Base-by-base conservation (phyloP, 306 rosid species). In the Senna tora region DNA sequence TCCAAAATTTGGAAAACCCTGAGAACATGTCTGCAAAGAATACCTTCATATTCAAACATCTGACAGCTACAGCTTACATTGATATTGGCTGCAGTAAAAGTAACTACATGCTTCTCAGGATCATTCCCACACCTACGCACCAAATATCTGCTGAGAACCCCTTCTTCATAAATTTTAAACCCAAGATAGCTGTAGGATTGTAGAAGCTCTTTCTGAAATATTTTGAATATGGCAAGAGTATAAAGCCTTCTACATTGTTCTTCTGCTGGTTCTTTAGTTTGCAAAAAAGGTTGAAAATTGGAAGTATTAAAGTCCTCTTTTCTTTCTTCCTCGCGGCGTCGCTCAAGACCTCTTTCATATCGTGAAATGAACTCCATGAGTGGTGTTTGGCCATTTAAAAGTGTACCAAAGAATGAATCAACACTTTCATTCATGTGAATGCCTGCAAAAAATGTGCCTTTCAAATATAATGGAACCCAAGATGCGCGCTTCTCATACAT, bases 1-100 rank as follows among this genome's bases (percentile, higher is more conserved):
- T 88, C 96, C 75, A 91, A 36, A 63, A 94, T 94, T 75, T 94
- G 98, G 74, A 94, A 80, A 70, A 94, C 97, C 80, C 96, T 86
- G 79, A 94, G 58, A 13, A 74, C 80, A 71, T 94, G 98, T 77
- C 98, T 85, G 67, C 98, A 94, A 64, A 91, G 89, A 71, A 94
- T 75, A 20, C 98, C 98, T 82, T 94, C 98, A 9, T 83, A 88
- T 78, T 94, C 97, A 81, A 91, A 94, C 98, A 94, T 94, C 83
- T 76, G 96, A 65, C 98, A 94, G 85, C 95, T 91, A 69, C 98
- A 94, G 49, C 80, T 69, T 58, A 82, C 80, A 20, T 67, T 83
- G 67, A 88, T 78, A 73, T 82, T 81, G 65, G 96, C 68, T 53
- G 88, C 83, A 78, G 71, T 72, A 68, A 84, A 80, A 19, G 92